phyloP scores from a whole-genome alignment of 2,329 filamentous ascomycete species.

The Cladosporium colombiae region DNA sequence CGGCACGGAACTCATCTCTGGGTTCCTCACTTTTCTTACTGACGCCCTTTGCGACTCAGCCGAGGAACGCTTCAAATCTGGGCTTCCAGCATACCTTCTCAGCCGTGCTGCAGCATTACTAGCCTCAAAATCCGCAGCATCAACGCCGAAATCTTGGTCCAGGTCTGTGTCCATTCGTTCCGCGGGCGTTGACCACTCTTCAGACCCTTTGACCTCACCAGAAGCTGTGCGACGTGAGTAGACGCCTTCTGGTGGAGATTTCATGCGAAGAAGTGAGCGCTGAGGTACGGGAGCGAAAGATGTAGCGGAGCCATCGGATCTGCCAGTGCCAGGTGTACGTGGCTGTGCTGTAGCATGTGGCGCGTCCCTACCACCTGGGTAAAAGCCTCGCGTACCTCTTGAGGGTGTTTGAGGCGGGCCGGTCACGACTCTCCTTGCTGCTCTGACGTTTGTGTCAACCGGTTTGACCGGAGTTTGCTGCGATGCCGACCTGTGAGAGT shows the following conservation, averaged over 20 bases:
- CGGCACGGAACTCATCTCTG: background rate
- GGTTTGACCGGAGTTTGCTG: conserved; percentile 2
- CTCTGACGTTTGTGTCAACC: background rate
- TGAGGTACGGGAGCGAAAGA: conserved; percentile 25
- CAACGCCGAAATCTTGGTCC: conserved; percentile 25
- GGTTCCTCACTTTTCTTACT: background rate
- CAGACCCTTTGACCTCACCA: conserved; percentile 13
- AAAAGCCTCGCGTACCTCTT: conserved; percentile 30
- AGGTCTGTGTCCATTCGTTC: conserved; percentile 5
- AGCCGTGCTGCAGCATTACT: background rate
- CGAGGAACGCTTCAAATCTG: conserved; percentile 13
- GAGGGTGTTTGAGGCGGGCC: conserved; percentile 28
- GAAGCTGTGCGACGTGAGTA: conserved; percentile 15
- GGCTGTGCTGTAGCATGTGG: conserved; percentile 28
- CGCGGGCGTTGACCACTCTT: conserved; percentile 22
- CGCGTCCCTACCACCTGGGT: conserved; percentile 26
- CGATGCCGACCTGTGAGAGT: background rate
- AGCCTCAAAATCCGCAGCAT: conserved; percentile 20
- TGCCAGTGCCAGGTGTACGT: conserved; percentile 19
- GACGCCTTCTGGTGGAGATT: conserved; percentile 29
- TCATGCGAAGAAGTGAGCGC: conserved; percentile 28
- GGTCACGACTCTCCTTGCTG: conserved; percentile 15
- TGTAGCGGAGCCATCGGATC: conserved; percentile 19
- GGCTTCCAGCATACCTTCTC: conserved; percentile 18
- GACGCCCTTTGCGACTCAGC: conserved; percentile 19